Percentiles rank a stretch among this genome's conserved stretches.
phyloP scores from a whole-genome alignment of 2,329 filamentous ascomycete genomes.

The Fusarium dlaminii region DNA sequence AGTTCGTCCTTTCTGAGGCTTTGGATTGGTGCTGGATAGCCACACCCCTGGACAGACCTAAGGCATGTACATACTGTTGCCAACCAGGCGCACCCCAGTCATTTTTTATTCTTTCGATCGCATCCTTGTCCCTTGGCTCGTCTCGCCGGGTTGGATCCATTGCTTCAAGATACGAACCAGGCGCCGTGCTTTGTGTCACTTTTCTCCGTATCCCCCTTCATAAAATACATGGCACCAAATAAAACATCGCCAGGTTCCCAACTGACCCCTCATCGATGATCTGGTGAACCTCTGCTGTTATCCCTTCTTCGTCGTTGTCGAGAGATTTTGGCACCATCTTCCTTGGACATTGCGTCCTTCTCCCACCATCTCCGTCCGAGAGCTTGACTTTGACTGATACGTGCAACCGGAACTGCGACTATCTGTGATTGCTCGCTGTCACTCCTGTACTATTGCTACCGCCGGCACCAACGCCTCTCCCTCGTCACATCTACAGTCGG shows the following conservation, averaged over 20 bases:
- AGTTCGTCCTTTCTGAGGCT: slow-evolving; percentile 17
- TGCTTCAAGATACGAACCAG: slow-evolving; percentile 46
- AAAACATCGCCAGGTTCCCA: slow-evolving; percentile 44
- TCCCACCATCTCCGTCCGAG: background rate
- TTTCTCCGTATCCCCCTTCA: slow-evolving; percentile 46
- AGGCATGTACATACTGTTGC: slow-evolving; percentile 1
- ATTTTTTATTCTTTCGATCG: slow-evolving; percentile 35
- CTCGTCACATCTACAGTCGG: slow-evolving; percentile 43
- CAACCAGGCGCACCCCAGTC: slow-evolving; percentile 31
- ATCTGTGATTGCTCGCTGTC: slow-evolving; percentile 17
- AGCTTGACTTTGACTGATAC: slow-evolving; percentile 11
- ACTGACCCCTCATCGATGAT: slow-evolving; percentile 41
- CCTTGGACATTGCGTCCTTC: slow-evolving; percentile 1
- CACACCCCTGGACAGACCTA: slow-evolving; percentile 19
- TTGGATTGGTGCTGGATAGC: slow-evolving; percentile 27
- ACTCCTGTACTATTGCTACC: slow-evolving; percentile 34
- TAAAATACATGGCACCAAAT: slow-evolving; percentile 46
- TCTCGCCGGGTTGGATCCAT: slow-evolving; percentile 42
- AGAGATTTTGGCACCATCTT: slow-evolving; percentile 15
- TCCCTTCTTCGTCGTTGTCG: slow-evolving; percentile 7
- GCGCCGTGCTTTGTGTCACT: slow-evolving; percentile 44
- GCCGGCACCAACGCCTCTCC: slow-evolving; percentile 34
- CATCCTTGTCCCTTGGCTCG: slow-evolving; percentile 41
- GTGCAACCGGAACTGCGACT: slow-evolving; percentile 5
- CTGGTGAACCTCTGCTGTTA: slow-evolving; percentile 23